Evolutionary conservation across 192 early-diverging fungal genomes (phyloP), one percentile per base, ranked within the genome.

Genomic region (Entophlyctis luteolus): DNA sequence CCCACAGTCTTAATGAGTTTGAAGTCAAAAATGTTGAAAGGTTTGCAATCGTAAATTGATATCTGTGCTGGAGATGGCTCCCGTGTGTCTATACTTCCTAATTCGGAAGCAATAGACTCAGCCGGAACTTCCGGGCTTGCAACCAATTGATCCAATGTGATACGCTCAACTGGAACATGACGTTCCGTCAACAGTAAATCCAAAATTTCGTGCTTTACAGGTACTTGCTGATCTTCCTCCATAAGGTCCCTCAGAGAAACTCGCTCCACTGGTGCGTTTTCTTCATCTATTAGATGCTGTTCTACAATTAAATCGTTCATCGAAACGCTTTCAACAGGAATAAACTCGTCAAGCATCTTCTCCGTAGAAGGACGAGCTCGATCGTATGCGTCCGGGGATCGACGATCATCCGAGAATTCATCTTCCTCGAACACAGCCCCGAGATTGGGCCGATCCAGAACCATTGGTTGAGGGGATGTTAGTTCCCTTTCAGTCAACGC

Each of bases 1-100:
- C 92, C 92, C 25, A 71, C 50, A 18, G 70, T 71, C 38, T 62
- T 62, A 6, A 71, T 25, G 60, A 71, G 55, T 22, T 33, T 31
- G 59, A 71, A 71, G 29, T 71, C 70, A 36, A 4, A 10, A 47
- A 71, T 62, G 53, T 20, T 18, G 42, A 63, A 71, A 16, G 48
- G 55, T 23, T 68, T 68, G 55, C 42, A 10, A 48, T 65, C 62
- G 35, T 27, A 23, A 20, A 62, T 62, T 20, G 57, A 34, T 38
- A 42, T 1, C 33, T 45, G 22, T 22, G 22, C 29, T 8, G 57
- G 57, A n/a, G 57, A 42, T 20, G 57, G 33, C 22, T 36, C 37
- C 33, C 48, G 50, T 22, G 34, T 48, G 27, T 48, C 58, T n/a
- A 35, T 25, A 31, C 46, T 50, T 20, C 20, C 32, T 32, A 36